Base-by-base conservation (phyloP, 805 yeast genomes). In the Yarrowia bubula region DNA sequence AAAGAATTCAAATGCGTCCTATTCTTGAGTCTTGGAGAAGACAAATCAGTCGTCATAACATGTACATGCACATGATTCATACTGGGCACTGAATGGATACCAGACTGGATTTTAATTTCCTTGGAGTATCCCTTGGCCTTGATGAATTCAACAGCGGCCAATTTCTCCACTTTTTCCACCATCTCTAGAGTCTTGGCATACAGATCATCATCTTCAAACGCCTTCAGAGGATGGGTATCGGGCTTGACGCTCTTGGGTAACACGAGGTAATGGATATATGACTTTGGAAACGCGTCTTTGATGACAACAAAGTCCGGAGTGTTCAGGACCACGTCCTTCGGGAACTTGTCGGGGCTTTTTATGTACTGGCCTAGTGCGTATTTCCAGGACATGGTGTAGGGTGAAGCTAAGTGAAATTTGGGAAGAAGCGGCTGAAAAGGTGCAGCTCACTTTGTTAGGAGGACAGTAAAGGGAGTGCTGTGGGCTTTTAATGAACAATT, bases 1-100 rank as follows among this genome's bases (percentile, higher is more conserved):
- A 90, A 90, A 3, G 92, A 86, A 71, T 86, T 86, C 73, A 84
- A 89, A 73, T 90, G 96, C 65, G 79, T 80, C 66, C 81, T 83
- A 69, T 84, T 78, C 72, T 88, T 89, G 76, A 89, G 65, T 31
- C 78, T 70, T 0, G 75, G 75, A 9, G 89, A 83, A 68, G 77
- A 70, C 70, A 87, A 81, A 73, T 90, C 96, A 57, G 76, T 78
- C 0, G 92, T 85, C 55, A 90, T 79, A 28, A 90, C 84, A 75
- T 90, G 96, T 17, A 90, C 76, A 71, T 90, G 96, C 50, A 89
- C 70, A 72, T 90, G 88, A 43, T 74, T 75, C 80, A 89, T 72
- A 0, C 92, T 86, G 2, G 96, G 96, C 1, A 81, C 80, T 4
- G 88, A 74, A 74, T 90, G 96, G 22, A 58, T 44, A 2, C 64